These are phyloP conservation scores for Pichia norvegensis DNA, from an alignment of 1,139 yeast species.

Conservation along the genomic window DNA sequence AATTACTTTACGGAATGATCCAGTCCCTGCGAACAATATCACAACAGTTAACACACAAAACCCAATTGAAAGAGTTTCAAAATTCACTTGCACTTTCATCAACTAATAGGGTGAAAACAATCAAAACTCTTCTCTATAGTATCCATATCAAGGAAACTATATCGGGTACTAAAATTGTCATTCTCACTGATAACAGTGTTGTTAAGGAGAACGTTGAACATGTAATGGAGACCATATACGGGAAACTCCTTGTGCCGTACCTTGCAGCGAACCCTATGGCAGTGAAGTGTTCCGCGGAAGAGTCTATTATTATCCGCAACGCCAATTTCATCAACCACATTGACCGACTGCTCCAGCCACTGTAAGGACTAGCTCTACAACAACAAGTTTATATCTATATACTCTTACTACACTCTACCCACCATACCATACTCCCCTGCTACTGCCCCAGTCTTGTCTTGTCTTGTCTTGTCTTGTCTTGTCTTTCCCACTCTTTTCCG, in stretches of 20 bases:
- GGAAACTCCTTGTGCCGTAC: not conserved
- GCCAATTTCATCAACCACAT: not conserved
- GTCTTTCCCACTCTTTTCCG: too few species aligned
- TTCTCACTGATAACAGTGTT: not conserved
- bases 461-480: too few species aligned
- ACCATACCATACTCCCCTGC: not conserved
- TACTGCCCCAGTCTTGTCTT: too few species aligned
- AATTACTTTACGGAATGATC: conserved; percentile 80
- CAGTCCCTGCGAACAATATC: conserved; percentile 74
- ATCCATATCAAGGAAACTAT: not conserved
- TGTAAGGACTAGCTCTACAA: not conserved
- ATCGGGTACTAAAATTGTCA: not conserved
- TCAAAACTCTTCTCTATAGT: not conserved
- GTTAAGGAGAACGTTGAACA: not conserved
- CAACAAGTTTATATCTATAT: too few species aligned
- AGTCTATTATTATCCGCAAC: not conserved
- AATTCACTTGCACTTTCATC: conserved; percentile 15
- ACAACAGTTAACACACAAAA: conserved; percentile 23
- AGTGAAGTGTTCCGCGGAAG: not conserved
- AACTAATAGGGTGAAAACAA: conserved; percentile 10
- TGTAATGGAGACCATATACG: not conserved
- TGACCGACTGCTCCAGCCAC: not conserved
- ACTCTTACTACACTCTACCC: not conserved
- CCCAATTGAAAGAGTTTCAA: conserved; percentile 3
- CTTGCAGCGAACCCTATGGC: not conserved